Evolutionary conservation across 1,139 yeast species (phyloP).

Genomic region (Magnusiomyces ingens): DNA sequence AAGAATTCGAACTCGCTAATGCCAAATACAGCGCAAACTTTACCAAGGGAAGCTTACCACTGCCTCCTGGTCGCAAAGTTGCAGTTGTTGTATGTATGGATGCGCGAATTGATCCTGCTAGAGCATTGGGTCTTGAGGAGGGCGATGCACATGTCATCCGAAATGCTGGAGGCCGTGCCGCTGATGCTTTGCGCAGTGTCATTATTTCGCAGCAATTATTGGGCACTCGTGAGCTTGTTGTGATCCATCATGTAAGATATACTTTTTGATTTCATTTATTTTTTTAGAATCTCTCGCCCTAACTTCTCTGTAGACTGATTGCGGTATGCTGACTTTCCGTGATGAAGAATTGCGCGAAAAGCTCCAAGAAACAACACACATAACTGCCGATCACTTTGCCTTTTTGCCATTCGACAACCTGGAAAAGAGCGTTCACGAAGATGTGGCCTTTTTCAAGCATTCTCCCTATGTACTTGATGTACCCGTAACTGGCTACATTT

Average conservation of each 20-base stretch:
- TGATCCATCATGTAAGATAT: conserved; percentile 32
- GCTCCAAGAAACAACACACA: background rate
- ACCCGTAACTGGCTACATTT: conserved; percentile 1
- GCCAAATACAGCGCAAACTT: background rate
- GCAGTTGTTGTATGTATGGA: conserved; percentile 35
- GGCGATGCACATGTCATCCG: conserved; percentile 44
- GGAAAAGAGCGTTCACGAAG: conserved; percentile 1
- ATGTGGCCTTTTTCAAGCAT: background rate
- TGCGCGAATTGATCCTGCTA: conserved; percentile 42
- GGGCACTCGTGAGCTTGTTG: conserved; percentile 39
- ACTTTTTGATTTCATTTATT: background rate
- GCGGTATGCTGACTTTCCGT: conserved; percentile 6
- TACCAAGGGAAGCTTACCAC: conserved; percentile 1
- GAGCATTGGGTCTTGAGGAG: conserved; percentile 37
- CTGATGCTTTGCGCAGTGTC: conserved; percentile 38
- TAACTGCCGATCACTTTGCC: conserved; percentile 2
- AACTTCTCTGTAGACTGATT: background rate
- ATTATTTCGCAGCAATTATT: conserved; percentile 36
- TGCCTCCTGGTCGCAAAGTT: conserved; percentile 7
- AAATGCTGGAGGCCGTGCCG: conserved; percentile 42
- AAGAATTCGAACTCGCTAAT: conserved; percentile 5
- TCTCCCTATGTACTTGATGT: conserved; percentile 2
- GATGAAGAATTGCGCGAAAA: background rate
- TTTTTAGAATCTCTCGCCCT: no score
- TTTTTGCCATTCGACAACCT: conserved; percentile 1